These are phyloP conservation scores for Mycotypha africana DNA, from an alignment of 371 early-diverging fungal genomes.

Conservation along the genomic window DNA sequence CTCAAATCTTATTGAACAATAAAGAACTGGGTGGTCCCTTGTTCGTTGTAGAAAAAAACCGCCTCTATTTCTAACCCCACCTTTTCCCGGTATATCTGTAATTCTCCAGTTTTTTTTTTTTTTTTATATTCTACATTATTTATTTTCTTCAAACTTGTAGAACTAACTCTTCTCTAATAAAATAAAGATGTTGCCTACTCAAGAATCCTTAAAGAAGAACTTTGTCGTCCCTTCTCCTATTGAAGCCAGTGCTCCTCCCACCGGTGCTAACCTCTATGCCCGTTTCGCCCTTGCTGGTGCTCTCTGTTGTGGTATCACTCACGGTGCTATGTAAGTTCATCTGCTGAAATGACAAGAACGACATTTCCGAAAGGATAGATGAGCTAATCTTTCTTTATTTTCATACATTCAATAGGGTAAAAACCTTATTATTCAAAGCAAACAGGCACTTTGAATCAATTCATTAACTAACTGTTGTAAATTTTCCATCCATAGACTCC, in stretches of 20 bases:
- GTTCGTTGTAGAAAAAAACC: too few species aligned
- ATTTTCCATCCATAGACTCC: slow-evolving; percentile 31
- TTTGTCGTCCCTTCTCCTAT: slow-evolving; percentile 42
- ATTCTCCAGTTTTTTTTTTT: not conserved
- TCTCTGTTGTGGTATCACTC: slow-evolving; percentile 69
- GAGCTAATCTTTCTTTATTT: not conserved
- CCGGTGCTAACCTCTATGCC: slow-evolving; percentile 62
- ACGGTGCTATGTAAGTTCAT: slow-evolving; percentile 56
- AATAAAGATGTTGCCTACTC: slow-evolving; percentile 36
- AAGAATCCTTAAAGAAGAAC: slow-evolving; percentile 39
- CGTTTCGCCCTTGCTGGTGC: slow-evolving; percentile 76
- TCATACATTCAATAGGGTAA: slow-evolving; percentile 17
- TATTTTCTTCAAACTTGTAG: not conserved
- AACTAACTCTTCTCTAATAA: slow-evolving; percentile 1
- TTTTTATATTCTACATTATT: not conserved
- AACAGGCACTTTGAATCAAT: too few species aligned
- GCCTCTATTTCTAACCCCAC: too few species aligned
- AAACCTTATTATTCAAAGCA: too few species aligned
- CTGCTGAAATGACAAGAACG: not conserved
- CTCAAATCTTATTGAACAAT: too few species aligned
- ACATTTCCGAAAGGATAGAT: not conserved
- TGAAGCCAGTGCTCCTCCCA: slow-evolving; percentile 42
- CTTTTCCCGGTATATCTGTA: too few species aligned
- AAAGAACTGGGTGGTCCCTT: too few species aligned
- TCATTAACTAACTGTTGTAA: too few species aligned